A percentile compares a stretch with the other conserved stretches of the same genome.
Evolutionary conservation across 2,329 filamentous ascomycete genomes (phyloP).

Genomic region (Paraconiothyrium brasiliense): DNA sequence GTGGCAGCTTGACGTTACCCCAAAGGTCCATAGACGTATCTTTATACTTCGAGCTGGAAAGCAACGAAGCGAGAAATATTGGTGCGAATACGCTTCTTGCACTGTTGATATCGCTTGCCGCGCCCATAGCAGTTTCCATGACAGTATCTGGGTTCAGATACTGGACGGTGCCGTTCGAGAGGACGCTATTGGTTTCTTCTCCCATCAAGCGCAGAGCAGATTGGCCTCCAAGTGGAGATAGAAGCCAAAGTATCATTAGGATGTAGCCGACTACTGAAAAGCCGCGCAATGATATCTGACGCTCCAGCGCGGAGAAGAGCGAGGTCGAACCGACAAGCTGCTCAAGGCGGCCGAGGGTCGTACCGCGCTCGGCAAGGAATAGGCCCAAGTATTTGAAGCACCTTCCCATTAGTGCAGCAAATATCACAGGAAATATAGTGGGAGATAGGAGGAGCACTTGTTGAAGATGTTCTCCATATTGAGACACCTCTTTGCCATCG

Average conservation of each 20-base stretch:
- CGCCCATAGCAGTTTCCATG: constrained; percentile 21
- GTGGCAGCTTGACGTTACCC: constrained; percentile 41
- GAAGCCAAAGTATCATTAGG: constrained; percentile 36
- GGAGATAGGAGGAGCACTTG: constrained; percentile 36
- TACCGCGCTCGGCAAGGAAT: constrained; percentile 39
- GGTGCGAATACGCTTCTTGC: constrained; percentile 32
- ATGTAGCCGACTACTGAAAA: constrained; percentile 36
- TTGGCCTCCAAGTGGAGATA: constrained; percentile 43
- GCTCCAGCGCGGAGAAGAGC: constrained; percentile 42
- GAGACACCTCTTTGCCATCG: constrained; percentile 27
- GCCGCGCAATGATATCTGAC: constrained; percentile 36
- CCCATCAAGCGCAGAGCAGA: constrained; percentile 38
- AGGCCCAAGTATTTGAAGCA: constrained; percentile 38
- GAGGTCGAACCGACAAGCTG: constrained; percentile 42
- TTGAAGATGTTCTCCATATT: constrained; percentile 26
- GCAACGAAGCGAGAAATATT: constrained; percentile 34
- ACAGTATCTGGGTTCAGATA: constrained; percentile 32
- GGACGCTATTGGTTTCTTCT: constrained; percentile 24
- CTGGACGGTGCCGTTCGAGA: constrained; percentile 22
- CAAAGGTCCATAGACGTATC: constrained; percentile 36
- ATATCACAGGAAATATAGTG: constrained; percentile 42
- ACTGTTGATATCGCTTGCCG: constrained; percentile 24
- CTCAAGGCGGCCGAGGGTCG: constrained; percentile 41
- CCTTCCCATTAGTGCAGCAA: constrained; percentile 42
- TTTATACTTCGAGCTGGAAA: constrained; percentile 36